phyloP scores from a whole-genome alignment of 495 filamentous ascomycete species.

The Xylaria telfairii region DNA sequence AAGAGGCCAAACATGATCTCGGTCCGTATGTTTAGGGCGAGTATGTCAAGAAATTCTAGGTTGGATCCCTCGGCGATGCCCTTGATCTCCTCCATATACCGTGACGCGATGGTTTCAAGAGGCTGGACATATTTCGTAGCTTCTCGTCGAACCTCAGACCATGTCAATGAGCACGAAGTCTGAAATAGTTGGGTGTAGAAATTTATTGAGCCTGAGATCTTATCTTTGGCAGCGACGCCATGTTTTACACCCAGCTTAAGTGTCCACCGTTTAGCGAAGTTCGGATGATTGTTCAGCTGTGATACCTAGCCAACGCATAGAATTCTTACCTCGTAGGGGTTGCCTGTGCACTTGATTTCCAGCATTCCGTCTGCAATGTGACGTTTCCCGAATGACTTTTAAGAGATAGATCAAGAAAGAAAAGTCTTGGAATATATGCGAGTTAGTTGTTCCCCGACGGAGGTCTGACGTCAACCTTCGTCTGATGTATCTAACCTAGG shows the following conservation, averaged over 20 bases:
- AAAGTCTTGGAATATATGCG: neutral
- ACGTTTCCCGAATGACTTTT: neutral
- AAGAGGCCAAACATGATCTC: conserved; percentile 71
- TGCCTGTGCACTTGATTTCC: conserved; percentile 42
- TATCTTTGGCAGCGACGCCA: conserved; percentile 32
- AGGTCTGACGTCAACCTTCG: neutral
- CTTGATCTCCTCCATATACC: conserved; percentile 59
- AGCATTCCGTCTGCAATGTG: conserved; percentile 36
- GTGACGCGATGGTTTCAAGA: conserved; percentile 41
- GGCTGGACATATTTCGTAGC: conserved; percentile 32
- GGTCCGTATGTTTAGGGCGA: conserved; percentile 71
- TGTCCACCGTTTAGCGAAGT: neutral
- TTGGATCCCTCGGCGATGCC: conserved; percentile 66
- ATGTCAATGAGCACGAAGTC: conserved; percentile 33
- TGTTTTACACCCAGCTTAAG: conserved; percentile 37
- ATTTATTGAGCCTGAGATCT: conserved; percentile 33
- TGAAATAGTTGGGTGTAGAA: conserved; percentile 38
- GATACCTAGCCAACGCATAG: neutral
- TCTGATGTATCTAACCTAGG: neutral
- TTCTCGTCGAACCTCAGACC: conserved; percentile 37
- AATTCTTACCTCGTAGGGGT: conserved; percentile 35
- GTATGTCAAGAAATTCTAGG: conserved; percentile 60
- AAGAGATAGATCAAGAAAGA: neutral
- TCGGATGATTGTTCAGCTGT: neutral
- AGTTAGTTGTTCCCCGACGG: neutral